Conservation (phyloP, 2,329 filamentous ascomycete genomes). For the Cytospora piceae region DNA sequence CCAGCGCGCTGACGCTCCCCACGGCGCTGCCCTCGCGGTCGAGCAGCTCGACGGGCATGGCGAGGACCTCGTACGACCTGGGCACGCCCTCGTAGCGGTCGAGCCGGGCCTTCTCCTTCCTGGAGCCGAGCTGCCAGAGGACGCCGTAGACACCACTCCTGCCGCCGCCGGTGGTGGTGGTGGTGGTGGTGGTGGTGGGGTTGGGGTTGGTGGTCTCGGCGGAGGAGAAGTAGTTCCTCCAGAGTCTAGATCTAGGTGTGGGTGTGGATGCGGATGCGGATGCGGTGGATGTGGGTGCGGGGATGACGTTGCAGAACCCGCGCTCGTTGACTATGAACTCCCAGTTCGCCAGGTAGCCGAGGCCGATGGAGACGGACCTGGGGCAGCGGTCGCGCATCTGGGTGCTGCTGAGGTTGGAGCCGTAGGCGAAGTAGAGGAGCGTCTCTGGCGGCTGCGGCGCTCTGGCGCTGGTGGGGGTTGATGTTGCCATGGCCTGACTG, state of each 20-base stretch:
- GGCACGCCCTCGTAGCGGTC: conserved; percentile 66
- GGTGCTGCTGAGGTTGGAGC: conserved; percentile 49
- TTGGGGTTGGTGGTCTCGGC: neutral
- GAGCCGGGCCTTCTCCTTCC: conserved; percentile 52
- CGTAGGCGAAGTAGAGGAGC: conserved; percentile 50
- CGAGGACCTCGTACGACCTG: conserved; percentile 60
- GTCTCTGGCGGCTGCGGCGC: neutral
- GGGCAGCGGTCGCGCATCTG: conserved; percentile 52
- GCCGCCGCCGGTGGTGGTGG: neutral
- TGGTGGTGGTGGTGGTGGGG: neutral
- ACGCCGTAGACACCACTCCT: conserved; percentile 56
- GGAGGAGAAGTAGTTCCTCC: too few species aligned
- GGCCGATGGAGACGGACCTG: conserved; percentile 44
- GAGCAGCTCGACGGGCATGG: conserved; percentile 46
- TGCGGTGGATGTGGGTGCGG: neutral
- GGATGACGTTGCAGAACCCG: conserved; percentile 49
- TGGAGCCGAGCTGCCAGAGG: conserved; percentile 53
- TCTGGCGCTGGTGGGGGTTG: neutral
- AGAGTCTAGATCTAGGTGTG: too few species aligned
- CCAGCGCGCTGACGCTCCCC: conserved; percentile 46
- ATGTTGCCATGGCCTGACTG: neutral
- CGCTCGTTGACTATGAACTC: conserved; percentile 53
- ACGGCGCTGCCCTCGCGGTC: neutral
- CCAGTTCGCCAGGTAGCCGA: conserved; percentile 44
- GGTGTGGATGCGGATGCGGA: too few species aligned